Conservation (phyloP, 2,329 filamentous ascomycete genomes). For the Colletotrichum sp. region DNA sequence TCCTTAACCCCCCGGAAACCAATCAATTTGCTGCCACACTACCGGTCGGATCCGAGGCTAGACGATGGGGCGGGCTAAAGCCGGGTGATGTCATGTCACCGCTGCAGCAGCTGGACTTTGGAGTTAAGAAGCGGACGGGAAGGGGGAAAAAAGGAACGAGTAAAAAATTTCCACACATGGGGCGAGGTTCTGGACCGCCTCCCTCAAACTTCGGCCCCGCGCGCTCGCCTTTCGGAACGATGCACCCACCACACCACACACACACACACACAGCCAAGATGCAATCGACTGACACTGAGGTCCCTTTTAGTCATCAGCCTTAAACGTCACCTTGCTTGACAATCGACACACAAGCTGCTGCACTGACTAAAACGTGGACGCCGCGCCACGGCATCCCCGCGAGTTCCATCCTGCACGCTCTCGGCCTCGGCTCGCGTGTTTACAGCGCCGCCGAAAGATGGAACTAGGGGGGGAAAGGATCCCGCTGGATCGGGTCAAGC, state of each 20-base stretch:
- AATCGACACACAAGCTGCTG: not conserved
- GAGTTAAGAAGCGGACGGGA: not conserved
- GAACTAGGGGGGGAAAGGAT: not conserved
- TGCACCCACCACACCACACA: not conserved
- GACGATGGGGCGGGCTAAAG: not conserved
- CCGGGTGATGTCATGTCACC: conserved; percentile 6
- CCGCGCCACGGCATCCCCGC: conserved; percentile 7
- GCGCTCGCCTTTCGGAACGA: not conserved
- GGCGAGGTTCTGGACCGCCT: not conserved
- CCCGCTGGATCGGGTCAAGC: not conserved
- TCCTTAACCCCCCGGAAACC: not conserved
- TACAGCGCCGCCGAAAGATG: not conserved
- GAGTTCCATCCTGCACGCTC: not conserved
- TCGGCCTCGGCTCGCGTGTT: not conserved
- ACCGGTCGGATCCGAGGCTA: conserved; percentile 4
- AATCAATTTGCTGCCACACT: not conserved
- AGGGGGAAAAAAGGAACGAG: not conserved
- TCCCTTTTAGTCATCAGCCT: conserved; percentile 15
- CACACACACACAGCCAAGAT: not conserved
- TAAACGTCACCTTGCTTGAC: conserved; percentile 20
- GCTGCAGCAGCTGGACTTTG: not conserved
- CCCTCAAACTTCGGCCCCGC: not conserved
- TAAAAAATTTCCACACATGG: not conserved
- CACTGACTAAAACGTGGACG: not conserved
- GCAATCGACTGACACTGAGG: not conserved